phyloP scores from a whole-genome alignment of 306 rosid genomes.

The Oxytropis ochrocephala region DNA sequence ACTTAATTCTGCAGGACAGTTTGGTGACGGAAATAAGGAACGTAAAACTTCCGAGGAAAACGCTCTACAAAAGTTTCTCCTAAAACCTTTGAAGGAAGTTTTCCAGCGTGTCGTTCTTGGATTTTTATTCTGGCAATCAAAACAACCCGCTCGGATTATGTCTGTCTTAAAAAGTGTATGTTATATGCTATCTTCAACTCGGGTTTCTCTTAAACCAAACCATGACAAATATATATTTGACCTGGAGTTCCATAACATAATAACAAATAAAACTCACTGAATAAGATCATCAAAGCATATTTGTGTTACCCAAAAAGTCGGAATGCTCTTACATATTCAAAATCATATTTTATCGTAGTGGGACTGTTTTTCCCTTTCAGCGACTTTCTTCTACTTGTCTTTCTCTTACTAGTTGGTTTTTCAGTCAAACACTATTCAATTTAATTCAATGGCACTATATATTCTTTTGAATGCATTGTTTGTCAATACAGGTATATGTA shows the following conservation, averaged over 20 bases:
- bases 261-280: not conserved
- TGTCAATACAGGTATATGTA: conserved; percentile 52
- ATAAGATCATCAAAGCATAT: not conserved
- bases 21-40: conserved; percentile 49
- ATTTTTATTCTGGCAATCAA: conserved; percentile 88
- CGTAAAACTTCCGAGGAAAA: conserved; percentile 53
- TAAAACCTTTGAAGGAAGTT: conserved; percentile 73
- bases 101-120: conserved; percentile 84
- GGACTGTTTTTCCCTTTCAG: not conserved
- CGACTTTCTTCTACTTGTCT: not conserved
- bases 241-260: not conserved
- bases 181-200: conserved; percentile 19
- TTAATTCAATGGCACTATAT: not conserved
- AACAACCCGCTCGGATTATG: conserved; percentile 71
- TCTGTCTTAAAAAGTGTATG: conserved; percentile 83
- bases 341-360: too few relatives aligned
- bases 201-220: conserved; percentile 1
- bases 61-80: conserved; percentile 42
- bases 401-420: not conserved
- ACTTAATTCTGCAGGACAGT: conserved; percentile 92
- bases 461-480: conserved; percentile 8
- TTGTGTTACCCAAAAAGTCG: too few relatives aligned
- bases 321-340: too few relatives aligned
- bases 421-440: not conserved
- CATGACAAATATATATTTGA: not conserved